Evolutionary conservation across 441 rosid species (phyloP).

Genomic region (Mallotus repandus): DNA sequence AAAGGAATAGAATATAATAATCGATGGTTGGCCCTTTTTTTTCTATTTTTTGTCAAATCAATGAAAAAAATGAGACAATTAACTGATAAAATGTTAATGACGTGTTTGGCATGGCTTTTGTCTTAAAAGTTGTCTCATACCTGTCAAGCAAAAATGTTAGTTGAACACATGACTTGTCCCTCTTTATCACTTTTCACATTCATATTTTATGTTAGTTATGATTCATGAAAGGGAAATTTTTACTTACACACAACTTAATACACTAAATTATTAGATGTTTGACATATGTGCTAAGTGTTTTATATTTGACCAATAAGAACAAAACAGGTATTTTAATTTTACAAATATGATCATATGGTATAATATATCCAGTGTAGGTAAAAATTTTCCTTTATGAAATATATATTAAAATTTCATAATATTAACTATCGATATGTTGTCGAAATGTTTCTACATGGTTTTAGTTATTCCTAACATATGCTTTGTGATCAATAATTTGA

Average conservation of each 20-base stretch:
- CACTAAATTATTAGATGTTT: too few relatives aligned
- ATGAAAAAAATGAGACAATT: neutral
- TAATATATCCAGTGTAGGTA: too few relatives aligned
- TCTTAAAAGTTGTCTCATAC: constrained; percentile 6
- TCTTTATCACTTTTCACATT: neutral
- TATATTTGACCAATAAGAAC: too few relatives aligned
- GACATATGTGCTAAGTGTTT: too few relatives aligned
- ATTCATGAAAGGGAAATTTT: too few relatives aligned
- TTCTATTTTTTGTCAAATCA: constrained; percentile 9
- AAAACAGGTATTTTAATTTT: too few relatives aligned
- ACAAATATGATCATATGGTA: too few relatives aligned
- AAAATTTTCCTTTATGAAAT: too few relatives aligned
- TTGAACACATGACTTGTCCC: constrained; percentile 24
- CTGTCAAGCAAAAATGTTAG: constrained; percentile 21
- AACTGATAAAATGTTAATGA: neutral
- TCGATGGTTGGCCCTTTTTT: neutral
- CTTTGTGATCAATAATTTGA: neutral
- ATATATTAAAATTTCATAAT: too few relatives aligned
- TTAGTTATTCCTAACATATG: neutral
- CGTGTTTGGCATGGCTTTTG: constrained; percentile 9
- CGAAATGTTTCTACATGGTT: neutral
- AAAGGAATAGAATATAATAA: neutral
- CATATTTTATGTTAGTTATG: too few relatives aligned
- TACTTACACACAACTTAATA: too few relatives aligned
- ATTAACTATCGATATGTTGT: neutral